Evolutionary conservation across 306 rosid genomes (phyloP).

Genomic region (Quercus agrifolia): DNA sequence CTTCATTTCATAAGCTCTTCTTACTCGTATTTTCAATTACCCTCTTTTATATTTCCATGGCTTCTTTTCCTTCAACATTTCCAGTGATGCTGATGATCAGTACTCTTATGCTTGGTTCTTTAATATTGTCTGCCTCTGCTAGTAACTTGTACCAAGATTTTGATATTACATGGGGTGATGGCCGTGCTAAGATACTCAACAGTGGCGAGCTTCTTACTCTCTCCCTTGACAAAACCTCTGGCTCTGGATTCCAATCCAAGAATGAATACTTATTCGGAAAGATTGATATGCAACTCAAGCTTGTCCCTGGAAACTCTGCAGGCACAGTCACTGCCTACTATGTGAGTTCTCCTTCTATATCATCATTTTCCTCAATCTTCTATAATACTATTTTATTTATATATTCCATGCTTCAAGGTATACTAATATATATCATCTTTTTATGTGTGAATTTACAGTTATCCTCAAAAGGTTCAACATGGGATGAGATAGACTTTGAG

Average conservation of each 20-base stretch:
- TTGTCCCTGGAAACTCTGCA: constrained; percentile 45
- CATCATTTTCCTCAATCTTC: too few relatives aligned
- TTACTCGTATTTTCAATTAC: not conserved
- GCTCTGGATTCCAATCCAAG: constrained; percentile 67
- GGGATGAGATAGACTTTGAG: constrained; percentile 83
- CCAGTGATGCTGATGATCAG: not conserved
- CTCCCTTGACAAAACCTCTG: constrained; percentile 53
- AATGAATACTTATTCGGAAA: constrained; percentile 56
- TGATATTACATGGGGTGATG: constrained; percentile 68
- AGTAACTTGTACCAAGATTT: constrained; percentile 50
- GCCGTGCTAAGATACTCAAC: constrained; percentile 56
- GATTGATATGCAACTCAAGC: constrained; percentile 55
- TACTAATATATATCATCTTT: not conserved
- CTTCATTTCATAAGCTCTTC: too few relatives aligned
- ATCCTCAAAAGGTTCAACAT: constrained; percentile 50
- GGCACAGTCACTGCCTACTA: constrained; percentile 82
- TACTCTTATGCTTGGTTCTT: constrained; percentile 18
- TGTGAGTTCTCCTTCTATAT: constrained; percentile 19
- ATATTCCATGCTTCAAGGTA: too few relatives aligned
- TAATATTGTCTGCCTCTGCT: constrained; percentile 24
- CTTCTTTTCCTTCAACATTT: not conserved
- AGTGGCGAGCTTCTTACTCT: constrained; percentile 54
- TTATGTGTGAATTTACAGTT: constrained; percentile 27
- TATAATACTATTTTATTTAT: not conserved
- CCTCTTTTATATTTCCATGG: constrained; percentile 16